These are phyloP conservation scores for Ogataea thermomethanolica DNA, from an alignment of 805 yeast genomes.

Conservation along the genomic window DNA sequence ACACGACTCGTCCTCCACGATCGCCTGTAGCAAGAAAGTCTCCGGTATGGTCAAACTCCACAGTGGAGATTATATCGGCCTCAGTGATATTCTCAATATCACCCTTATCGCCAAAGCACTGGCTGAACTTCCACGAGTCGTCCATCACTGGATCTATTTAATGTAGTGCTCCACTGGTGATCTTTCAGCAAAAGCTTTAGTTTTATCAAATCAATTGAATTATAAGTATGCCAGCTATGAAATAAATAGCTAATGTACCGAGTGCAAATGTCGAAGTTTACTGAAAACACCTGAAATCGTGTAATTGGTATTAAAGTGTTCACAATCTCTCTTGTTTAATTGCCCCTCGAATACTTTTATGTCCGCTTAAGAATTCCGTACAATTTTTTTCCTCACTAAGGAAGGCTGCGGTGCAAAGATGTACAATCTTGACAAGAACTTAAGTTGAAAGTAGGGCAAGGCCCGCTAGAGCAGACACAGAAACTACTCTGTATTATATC, in stretches of 20 bases:
- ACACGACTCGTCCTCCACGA: slow-evolving; percentile 95
- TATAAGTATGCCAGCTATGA: background rate
- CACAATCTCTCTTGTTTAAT: slow-evolving; percentile 1
- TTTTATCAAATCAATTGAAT: slow-evolving; percentile 4
- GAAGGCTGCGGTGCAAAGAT: slow-evolving; percentile 8
- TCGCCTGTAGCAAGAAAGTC: slow-evolving; percentile 97
- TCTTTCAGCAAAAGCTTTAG: slow-evolving; percentile 6
- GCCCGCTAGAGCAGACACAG: background rate
- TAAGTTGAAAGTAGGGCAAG: background rate
- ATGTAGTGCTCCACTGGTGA: slow-evolving; percentile 1
- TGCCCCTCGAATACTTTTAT: slow-evolving; percentile 11
- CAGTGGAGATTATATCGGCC: slow-evolving; percentile 95
- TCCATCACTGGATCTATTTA: slow-evolving; percentile 16
- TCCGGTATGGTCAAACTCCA: slow-evolving; percentile 93
- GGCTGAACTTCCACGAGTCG: slow-evolving; percentile 79
- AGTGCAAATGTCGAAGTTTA: background rate
- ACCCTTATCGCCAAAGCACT: slow-evolving; percentile 98
- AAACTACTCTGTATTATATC: slow-evolving; percentile 1
- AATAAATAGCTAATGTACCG: background rate
- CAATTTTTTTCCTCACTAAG: slow-evolving; percentile 10
- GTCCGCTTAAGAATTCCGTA: slow-evolving; percentile 9
- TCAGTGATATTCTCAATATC: slow-evolving; percentile 94
- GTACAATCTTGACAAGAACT: background rate
- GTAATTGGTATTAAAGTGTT: slow-evolving; percentile 2
- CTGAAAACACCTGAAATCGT: slow-evolving; percentile 1